Evolutionary conservation across 2,329 filamentous ascomycete species (phyloP), one percentile per base, ranked within the genome.

Genomic region (Aspergillus pseudonomiae): DNA sequence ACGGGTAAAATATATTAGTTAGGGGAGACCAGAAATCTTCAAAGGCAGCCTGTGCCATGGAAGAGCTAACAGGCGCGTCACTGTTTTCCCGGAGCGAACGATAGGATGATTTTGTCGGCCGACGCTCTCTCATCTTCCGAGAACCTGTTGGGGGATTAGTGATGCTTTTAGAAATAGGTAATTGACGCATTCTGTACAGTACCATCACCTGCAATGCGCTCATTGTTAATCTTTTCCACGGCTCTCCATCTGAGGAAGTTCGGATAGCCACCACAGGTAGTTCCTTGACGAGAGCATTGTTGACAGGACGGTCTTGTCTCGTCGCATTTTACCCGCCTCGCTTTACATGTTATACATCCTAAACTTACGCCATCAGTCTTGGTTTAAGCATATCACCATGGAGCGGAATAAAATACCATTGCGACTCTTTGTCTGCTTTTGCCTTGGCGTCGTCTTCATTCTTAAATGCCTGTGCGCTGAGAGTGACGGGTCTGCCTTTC

Each of bases 331-430:
- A 52, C 21, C 26, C 48, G 12, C 28, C 24, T 52, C 26, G 48
- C 48, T 32, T 52, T 52, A 52, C 48, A 52, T 28, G 48, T 52
- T 52, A 32, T 52, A 52, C 48, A 52, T 16, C 48, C 48, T 52
- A 7, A 19, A 32, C 1, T 26, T 19, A 46, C 16, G 6, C 26
- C 48, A 32, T 24, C 26, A 26, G 28, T 16, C 24, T 4, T 52
- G 3, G 12, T 30, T 26, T 28, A 14, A 28, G 24, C 19, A 6
- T 19, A 28, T 32, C 5, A 10, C 14, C 4, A 28, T 26, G 7
- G 9, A 52, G 5, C 48, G 43, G 21, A 5, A 7, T 19, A 9
- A 9, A 16, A n/a, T 32, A 52, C 48, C 48, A 52, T 52, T 52
- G 24, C 48, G 48, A 26, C 48, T 52, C 48, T 19, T 52, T 28